phyloP scores from a whole-genome alignment of 1,284 basidiomycete genomes.

The Meripilus lineatus region DNA sequence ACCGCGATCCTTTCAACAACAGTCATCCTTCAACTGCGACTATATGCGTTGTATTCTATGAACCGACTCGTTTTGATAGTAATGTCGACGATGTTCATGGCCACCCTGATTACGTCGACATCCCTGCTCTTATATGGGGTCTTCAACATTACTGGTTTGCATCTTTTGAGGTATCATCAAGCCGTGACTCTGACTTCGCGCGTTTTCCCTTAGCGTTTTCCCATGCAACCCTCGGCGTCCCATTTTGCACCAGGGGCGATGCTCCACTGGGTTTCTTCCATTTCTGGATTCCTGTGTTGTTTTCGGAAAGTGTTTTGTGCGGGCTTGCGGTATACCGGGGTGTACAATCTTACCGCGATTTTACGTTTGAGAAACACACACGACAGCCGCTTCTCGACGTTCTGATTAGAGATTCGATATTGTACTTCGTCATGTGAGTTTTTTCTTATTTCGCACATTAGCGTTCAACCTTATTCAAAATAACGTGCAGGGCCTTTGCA shows the following conservation, averaged over 20 bases:
- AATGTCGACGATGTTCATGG: not conserved
- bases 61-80: not conserved
- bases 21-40: not conserved
- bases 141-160: too few species aligned
- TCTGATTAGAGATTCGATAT: not conserved
- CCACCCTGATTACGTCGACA: not conserved
- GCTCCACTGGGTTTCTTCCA: too few species aligned
- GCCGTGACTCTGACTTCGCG: not conserved
- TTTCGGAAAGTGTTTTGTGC: not conserved
- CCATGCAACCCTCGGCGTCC: not conserved
- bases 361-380: too few species aligned
- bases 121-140: too few species aligned
- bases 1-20: not conserved
- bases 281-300: too few species aligned
- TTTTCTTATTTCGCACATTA: not conserved
- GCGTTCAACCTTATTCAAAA: not conserved
- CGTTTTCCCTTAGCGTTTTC: not conserved
- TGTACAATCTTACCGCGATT: not conserved
- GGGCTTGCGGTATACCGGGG: not conserved
- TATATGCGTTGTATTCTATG: not conserved
- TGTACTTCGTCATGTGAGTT: slow-evolving; percentile 1
- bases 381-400: not conserved
- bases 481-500: not conserved
- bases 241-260: too few species aligned
- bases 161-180: too few species aligned